These are phyloP conservation scores for Dillenia turbinata DNA, from an alignment of 164 flowering plant species.

Conservation along the genomic window DNA sequence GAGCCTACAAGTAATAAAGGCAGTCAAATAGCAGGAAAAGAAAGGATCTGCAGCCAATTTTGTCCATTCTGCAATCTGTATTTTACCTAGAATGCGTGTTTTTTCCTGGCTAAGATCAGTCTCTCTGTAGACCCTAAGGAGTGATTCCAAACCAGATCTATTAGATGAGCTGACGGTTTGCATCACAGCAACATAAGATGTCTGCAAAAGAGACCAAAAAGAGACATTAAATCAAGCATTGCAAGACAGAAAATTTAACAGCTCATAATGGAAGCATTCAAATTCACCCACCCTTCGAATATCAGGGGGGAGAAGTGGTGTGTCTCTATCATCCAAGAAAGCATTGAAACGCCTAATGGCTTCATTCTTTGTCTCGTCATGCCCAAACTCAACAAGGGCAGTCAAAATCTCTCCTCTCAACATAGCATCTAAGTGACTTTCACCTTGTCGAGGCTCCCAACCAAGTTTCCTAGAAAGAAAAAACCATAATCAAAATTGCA, in stretches of 20 bases:
- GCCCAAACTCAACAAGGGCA: slow-evolving; percentile 75
- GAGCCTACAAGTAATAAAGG: slow-evolving; percentile 45
- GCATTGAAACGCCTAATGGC: slow-evolving; percentile 67
- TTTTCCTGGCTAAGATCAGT: slow-evolving; percentile 92
- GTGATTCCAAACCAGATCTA: slow-evolving; percentile 73
- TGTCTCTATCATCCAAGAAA: slow-evolving; percentile 71
- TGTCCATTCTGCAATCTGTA: background rate
- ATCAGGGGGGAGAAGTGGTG: slow-evolving; percentile 85
- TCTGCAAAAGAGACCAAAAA: slow-evolving; percentile 40
- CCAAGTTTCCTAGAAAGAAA: slow-evolving; percentile 67
- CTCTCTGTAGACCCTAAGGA: slow-evolving; percentile 79
- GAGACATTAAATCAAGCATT: background rate
- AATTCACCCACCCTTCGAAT: slow-evolving; percentile 59
- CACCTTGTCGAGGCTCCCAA: slow-evolving; percentile 82
- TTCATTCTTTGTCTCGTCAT: slow-evolving; percentile 61
- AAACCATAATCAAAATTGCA: slow-evolving; percentile 3
- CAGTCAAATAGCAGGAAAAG: background rate
- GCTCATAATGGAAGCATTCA: background rate
- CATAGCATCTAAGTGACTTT: slow-evolving; percentile 89
- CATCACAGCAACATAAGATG: slow-evolving; percentile 88
- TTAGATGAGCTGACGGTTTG: slow-evolving; percentile 54
- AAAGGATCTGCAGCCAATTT: no score
- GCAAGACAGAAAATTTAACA: background rate
- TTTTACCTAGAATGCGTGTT: slow-evolving; percentile 66
- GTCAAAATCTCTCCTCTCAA: slow-evolving; percentile 89